These are phyloP conservation scores for Tylopilus vinaceipallidus DNA, from an alignment of 768 basidiomycete species.

Conservation along the genomic window DNA sequence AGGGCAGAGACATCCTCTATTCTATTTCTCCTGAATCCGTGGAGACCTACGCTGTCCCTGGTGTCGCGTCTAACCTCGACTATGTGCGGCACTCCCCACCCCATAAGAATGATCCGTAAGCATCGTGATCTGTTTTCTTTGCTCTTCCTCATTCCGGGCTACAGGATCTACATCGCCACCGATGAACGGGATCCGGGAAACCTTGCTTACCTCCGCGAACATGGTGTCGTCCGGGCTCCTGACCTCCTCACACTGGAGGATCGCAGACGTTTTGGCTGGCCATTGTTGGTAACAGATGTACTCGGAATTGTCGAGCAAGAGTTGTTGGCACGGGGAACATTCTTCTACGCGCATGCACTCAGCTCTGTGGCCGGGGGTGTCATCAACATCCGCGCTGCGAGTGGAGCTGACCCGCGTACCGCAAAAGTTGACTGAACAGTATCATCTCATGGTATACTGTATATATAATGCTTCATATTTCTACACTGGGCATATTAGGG, in stretches of 20 bases:
- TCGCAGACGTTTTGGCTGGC: slow-evolving; percentile 42
- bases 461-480: too few relatives aligned
- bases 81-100: slow-evolving; percentile 18
- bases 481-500: background rate
- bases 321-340: slow-evolving; percentile 35
- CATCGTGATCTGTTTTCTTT: background rate
- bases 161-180: slow-evolving; percentile 37
- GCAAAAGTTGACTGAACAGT: slow-evolving; percentile 33
- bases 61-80: slow-evolving; percentile 13
- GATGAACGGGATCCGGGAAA: slow-evolving; percentile 41
- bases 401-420: slow-evolving; percentile 40
- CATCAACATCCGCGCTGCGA: slow-evolving; percentile 39
- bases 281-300: slow-evolving; percentile 42
- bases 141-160: slow-evolving; percentile 4
- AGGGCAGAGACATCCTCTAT: slow-evolving; percentile 19
- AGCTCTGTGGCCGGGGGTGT: slow-evolving; percentile 43
- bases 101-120: slow-evolving; percentile 22
- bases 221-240: slow-evolving; percentile 37
- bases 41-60: slow-evolving; percentile 23
- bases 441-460: background rate
- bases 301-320: slow-evolving; percentile 44
- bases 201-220: slow-evolving; percentile 33
- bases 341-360: slow-evolving; percentile 44
- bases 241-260: slow-evolving; percentile 45
- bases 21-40: slow-evolving; percentile 19